phyloP scores from a whole-genome alignment of 768 basidiomycete genomes.

The Boletus barrowsii region DNA sequence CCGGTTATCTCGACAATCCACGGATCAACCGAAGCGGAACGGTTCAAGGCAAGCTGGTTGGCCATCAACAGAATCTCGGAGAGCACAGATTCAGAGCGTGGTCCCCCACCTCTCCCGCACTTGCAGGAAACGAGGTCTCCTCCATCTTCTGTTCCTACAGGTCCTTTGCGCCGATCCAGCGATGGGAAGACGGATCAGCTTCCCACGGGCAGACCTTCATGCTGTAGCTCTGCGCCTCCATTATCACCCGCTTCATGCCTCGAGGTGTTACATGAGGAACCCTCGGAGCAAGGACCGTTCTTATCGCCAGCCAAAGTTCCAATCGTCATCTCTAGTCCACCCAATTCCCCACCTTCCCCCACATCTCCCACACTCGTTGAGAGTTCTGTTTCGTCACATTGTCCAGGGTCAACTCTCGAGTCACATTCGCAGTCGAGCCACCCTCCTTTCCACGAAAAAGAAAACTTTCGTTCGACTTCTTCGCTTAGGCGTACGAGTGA shows the following conservation, averaged over 20 bases:
- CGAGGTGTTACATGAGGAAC: slow-evolving; percentile 32
- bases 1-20: slow-evolving; percentile 21
- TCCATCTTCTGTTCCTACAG: slow-evolving; percentile 1
- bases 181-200: slow-evolving; percentile 16
- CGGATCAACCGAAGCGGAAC: slow-evolving; percentile 44
- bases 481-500: slow-evolving; percentile 19
- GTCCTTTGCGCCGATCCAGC: not conserved
- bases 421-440: slow-evolving; percentile 15
- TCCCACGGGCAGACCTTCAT: slow-evolving; percentile 18
- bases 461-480: not conserved
- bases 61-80: slow-evolving; percentile 34
- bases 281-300: slow-evolving; percentile 18
- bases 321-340: slow-evolving; percentile 20
- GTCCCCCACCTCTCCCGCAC: not conserved
- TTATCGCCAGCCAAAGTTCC: slow-evolving; percentile 1
- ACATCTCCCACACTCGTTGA: slow-evolving; percentile 12
- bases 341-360: not conserved
- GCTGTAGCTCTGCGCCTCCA: slow-evolving; percentile 20
- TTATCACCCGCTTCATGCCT: slow-evolving; percentile 25
- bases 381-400: slow-evolving; percentile 25
- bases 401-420: slow-evolving; percentile 11
- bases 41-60: slow-evolving; percentile 55
- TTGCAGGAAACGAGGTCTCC: not conserved
- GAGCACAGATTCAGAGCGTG: slow-evolving; percentile 24
- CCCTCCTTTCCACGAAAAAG: slow-evolving; percentile 13